These are phyloP conservation scores for barley (Hordeum vulgare) DNA, from an alignment of 176 grass and related monocot species.

Conservation along the genomic window MorexV3_pseudomolecules_assembly NC_058518.1:482034893-482035392, in stretches of 20 bases:
- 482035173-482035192: neutral
- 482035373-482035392: conserved; percentile 64
- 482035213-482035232: conserved; percentile 48
- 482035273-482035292: conserved; percentile 81
- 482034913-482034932: conserved; percentile 33
- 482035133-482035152: conserved; percentile 73
- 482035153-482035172: neutral
- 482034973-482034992: conserved; percentile 16
- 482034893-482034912: conserved; percentile 78
- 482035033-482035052: conserved; percentile 77
- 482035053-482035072: conserved; percentile 74
- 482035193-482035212: conserved; percentile 13
- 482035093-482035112: conserved; percentile 76
- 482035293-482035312: conserved; percentile 84
- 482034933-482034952: neutral
- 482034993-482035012: conserved; percentile 76
- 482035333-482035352: conserved; percentile 84
- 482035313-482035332: conserved; percentile 75
- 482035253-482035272: conserved; percentile 91
- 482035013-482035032: conserved; percentile 78
- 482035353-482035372: conserved; percentile 86
- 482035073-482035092: conserved; percentile 71
- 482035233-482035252: conserved; percentile 83
- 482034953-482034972: neutral
- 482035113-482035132: conserved; percentile 84